Evolutionary conservation across 192 early-diverging fungal species (phyloP), one percentile per base, ranked within the genome.

Genomic region (Coemansia sp.): DNA sequence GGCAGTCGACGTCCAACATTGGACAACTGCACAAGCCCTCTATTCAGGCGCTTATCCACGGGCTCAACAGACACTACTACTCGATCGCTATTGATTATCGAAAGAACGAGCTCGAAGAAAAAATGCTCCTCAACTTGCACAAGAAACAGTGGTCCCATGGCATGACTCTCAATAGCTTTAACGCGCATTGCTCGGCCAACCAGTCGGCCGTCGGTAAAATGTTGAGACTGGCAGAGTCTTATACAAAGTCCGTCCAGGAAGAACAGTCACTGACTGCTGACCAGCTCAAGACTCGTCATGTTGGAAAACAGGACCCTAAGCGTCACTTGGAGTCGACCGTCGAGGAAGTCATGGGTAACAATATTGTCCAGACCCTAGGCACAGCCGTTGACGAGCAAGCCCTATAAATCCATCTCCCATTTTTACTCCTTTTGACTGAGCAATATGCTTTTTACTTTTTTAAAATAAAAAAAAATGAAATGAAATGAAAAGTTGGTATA

Each of bases 251-350:
- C 2, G 96, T 99, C 1, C 91, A 94, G 66, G 98, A 99, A 76
- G 98, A 99, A 83, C 91, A 88, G 57, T 94, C 91, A 14, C 86
- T 99, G 90, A 94, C 94, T 12, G 72, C 90, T 2, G 93, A 98
- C 51, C 93, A 98, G 84, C 90, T 99, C 37, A 93, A 95, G 82
- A 98, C 93, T 10, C 94, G 98, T 38, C 98, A 99, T 78, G 95
- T 99, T n/a, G 98, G 98, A 37, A 99, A 99, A 78, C 95, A 99
- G 83, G 98, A 99, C 74, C 98, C 98, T 15, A 99, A 99, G 86
- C 90, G 95, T 71, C 98, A 99, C 81, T 82, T 99, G 70, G 94
- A 96, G 78, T 89, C 93, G 38, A 95, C 90, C 31, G 94, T 97
- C 3, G 96, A 97, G 68, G 84, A 87, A 31, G 88, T 91, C 36